A percentile compares a stretch with the other conserved stretches of the same genome.
Evolutionary conservation across 805 yeast species (phyloP).

Genomic region (Ogataea minuta): DNA sequence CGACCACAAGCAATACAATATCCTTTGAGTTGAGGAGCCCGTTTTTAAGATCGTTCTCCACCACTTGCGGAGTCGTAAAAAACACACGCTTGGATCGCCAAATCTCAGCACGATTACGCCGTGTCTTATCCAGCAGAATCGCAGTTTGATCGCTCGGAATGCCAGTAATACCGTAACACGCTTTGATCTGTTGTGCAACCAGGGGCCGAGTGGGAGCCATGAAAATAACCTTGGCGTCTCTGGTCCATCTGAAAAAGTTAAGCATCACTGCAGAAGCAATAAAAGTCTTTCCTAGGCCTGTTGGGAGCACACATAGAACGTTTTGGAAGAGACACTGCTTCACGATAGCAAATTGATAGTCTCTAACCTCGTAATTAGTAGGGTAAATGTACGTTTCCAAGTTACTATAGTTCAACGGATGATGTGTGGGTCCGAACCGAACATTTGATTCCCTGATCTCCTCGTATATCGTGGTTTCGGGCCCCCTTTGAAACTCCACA

Average conservation of each 20-base stretch:
- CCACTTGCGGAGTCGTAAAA: constrained; percentile 95
- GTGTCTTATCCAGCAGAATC: constrained; percentile 56
- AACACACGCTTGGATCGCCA: constrained; percentile 80
- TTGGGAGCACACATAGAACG: constrained; percentile 86
- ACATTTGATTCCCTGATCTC: constrained; percentile 26
- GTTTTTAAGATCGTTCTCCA: constrained; percentile 78
- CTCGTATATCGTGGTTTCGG: constrained; percentile 24
- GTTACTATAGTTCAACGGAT: constrained; percentile 40
- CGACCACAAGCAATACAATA: constrained; percentile 76
- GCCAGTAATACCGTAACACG: constrained; percentile 85
- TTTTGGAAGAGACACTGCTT: constrained; percentile 69
- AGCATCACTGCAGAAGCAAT: constrained; percentile 94
- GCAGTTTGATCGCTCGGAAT: constrained; percentile 76
- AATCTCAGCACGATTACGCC: constrained; percentile 62
- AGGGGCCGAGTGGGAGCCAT: constrained; percentile 97
- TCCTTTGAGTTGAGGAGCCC: constrained; percentile 77
- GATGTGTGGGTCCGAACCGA: constrained; percentile 44
- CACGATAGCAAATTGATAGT: constrained; percentile 84
- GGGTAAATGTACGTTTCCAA: constrained; percentile 70
- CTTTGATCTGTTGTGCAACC: constrained; percentile 94
- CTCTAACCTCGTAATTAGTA: constrained; percentile 76
- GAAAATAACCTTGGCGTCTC: constrained; percentile 74
- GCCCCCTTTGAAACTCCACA: constrained; percentile 13
- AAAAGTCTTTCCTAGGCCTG: constrained; percentile 96
- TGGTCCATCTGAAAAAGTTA: constrained; percentile 85